These are phyloP conservation scores for Hyaloscypha hepaticicola DNA, from an alignment of 495 filamentous ascomycete genomes.

Conservation along the genomic window DNA sequence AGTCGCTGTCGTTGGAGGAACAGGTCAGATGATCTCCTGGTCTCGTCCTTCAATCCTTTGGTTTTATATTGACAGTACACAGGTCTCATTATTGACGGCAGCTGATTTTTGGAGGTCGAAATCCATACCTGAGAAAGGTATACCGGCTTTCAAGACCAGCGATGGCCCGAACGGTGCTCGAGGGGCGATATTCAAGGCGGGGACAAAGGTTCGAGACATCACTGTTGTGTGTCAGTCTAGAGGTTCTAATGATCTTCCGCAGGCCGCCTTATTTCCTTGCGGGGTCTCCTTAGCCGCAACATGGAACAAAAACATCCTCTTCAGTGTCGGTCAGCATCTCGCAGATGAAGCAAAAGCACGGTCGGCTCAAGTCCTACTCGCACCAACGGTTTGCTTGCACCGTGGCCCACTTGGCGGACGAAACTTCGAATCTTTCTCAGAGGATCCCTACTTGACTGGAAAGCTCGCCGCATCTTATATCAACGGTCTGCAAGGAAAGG, in stretches of 20 bases:
- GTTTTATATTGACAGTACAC: slow-evolving; percentile 29
- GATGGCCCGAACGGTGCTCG: slow-evolving; percentile 81
- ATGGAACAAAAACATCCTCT: slow-evolving; percentile 70
- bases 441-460: slow-evolving; percentile 78
- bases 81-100: slow-evolving; percentile 62
- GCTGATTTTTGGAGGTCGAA: slow-evolving; percentile 80
- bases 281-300: slow-evolving; percentile 76
- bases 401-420: slow-evolving; percentile 78
- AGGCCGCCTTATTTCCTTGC: slow-evolving; percentile 72
- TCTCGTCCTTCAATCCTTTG: not conserved
- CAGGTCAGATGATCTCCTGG: slow-evolving; percentile 41
- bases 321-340: slow-evolving; percentile 66
- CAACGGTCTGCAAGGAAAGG: slow-evolving; percentile 70
- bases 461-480: slow-evolving; percentile 71
- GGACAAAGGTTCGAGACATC: slow-evolving; percentile 55
- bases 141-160: slow-evolving; percentile 70
- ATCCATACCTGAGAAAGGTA: slow-evolving; percentile 62
- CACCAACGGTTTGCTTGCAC: slow-evolving; percentile 82
- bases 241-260: slow-evolving; percentile 12
- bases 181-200: slow-evolving; percentile 64
- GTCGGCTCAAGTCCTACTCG: slow-evolving; percentile 70
- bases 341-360: slow-evolving; percentile 72
- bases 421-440: slow-evolving; percentile 85
- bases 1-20: slow-evolving; percentile 49
- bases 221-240: slow-evolving; percentile 31